Conservation (phyloP, 768 basidiomycete genomes). For the Mycena alexandri region DNA sequence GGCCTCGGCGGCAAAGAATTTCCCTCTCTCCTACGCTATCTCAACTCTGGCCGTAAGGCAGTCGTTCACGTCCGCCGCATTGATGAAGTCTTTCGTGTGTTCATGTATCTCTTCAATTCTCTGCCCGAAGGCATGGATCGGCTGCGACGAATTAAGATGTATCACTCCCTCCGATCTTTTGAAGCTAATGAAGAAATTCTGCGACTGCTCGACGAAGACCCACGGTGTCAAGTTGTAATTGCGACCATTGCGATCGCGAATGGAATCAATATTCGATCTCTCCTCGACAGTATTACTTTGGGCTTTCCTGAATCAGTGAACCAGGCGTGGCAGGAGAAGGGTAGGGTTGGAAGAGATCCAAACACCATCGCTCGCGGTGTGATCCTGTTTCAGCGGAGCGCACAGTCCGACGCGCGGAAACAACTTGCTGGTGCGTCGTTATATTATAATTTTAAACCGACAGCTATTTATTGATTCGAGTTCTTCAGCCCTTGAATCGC, state of each 20-base stretch:
- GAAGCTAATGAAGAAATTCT: background rate
- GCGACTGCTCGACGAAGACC: background rate
- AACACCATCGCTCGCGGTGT: background rate
- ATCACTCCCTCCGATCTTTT: background rate
- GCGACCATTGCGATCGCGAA: constrained; percentile 8
- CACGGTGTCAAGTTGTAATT: background rate
- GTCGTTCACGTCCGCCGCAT: constrained; percentile 8
- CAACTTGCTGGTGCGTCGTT: background rate
- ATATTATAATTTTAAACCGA: no score
- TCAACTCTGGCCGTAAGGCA: constrained; percentile 20
- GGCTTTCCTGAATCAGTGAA: background rate
- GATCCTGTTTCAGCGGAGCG: background rate
- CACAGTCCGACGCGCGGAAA: background rate
- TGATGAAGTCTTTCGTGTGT: constrained; percentile 6
- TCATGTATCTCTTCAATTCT: background rate
- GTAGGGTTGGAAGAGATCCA: constrained; percentile 1
- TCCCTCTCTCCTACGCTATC: constrained; percentile 20
- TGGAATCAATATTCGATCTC: constrained; percentile 1
- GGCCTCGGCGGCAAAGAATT: constrained; percentile 17
- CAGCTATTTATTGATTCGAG: background rate
- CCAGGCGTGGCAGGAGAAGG: constrained; percentile 1
- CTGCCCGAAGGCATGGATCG: background rate
- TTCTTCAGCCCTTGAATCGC: background rate
- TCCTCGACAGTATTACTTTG: background rate
- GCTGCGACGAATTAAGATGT: constrained; percentile 7